These are phyloP conservation scores for Camellia oleifera DNA, from an alignment of 179 eudicot species.

Conservation along the genomic window DNA sequence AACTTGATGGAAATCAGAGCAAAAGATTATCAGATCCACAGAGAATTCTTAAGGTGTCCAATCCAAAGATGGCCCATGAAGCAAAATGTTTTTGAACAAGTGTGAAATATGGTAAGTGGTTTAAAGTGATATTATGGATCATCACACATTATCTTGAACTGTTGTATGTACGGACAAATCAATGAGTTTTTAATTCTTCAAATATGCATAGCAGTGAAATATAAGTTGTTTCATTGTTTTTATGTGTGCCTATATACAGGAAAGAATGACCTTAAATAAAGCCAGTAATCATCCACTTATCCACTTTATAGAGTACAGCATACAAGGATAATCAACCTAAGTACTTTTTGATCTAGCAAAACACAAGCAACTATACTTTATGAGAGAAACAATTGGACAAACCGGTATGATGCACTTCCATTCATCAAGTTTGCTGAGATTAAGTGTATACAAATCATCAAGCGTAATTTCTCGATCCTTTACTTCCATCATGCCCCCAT, in stretches of 20 bases:
- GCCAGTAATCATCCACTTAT: not conserved
- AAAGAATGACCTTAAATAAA: not conserved
- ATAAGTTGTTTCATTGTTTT: not conserved
- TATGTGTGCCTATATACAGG: not conserved
- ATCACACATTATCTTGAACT: not conserved
- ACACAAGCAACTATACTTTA: not conserved
- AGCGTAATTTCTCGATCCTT: constrained; percentile 93
- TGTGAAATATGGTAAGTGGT: not conserved
- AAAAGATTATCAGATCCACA: not conserved
- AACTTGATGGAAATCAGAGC: not conserved
- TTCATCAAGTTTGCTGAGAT: constrained; percentile 96
- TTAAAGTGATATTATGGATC: not conserved
- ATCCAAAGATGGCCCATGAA: too few relatives aligned
- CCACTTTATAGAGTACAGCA: not conserved
- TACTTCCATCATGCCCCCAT: constrained; percentile 99
- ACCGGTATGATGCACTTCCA: constrained; percentile 98
- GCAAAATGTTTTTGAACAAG: not conserved
- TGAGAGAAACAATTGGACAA: constrained; percentile 23
- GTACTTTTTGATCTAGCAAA: not conserved
- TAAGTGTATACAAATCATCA: constrained; percentile 85
- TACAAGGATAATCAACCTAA: not conserved
- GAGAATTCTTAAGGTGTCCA: not conserved
- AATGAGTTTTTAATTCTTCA: too few relatives aligned
- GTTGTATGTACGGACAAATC: too few relatives aligned
- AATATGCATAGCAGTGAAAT: not conserved